phyloP scores from a whole-genome alignment of 2,329 filamentous ascomycete genomes.

The Trichoderma sp. region DNA sequence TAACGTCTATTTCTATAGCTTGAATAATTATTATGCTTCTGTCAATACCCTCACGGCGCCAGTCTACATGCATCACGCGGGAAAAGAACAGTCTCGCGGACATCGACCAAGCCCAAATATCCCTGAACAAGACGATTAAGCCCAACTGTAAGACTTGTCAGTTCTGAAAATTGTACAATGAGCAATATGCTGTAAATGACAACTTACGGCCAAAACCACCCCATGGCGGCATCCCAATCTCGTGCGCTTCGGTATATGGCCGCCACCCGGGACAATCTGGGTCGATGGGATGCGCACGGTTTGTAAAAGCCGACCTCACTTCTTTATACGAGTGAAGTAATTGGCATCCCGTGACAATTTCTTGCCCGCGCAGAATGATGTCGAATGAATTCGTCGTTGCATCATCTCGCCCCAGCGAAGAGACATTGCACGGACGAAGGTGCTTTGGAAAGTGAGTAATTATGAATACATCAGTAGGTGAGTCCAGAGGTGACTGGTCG shows the following conservation, averaged over 20 bases:
- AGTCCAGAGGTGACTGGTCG: not conserved
- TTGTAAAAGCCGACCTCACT: slow-evolving; percentile 1
- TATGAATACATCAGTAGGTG: slow-evolving; percentile 5
- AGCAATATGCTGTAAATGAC: not conserved
- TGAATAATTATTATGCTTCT: no score
- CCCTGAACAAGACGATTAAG: slow-evolving; percentile 13
- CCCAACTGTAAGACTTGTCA: not conserved
- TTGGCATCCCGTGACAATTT: slow-evolving; percentile 10
- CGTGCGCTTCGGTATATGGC: slow-evolving; percentile 1
- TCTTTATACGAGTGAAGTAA: slow-evolving; percentile 4
- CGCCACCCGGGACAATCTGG: not conserved
- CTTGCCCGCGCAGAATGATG: slow-evolving; percentile 6
- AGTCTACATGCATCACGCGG: slow-evolving; percentile 7
- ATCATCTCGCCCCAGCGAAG: not conserved
- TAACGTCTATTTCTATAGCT: no score
- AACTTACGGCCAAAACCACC: slow-evolving; percentile 7
- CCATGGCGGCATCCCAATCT: slow-evolving; percentile 18
- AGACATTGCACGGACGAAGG: slow-evolving; percentile 15
- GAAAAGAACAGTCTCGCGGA: slow-evolving; percentile 12
- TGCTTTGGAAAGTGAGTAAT: slow-evolving; percentile 5
- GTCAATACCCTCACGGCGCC: not conserved
- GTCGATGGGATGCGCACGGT: slow-evolving; percentile 4
- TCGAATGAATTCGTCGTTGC: slow-evolving; percentile 5
- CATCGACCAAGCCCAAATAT: not conserved
- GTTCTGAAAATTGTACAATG: not conserved